Base-by-base conservation (phyloP, 495 filamentous ascomycete genomes). In the Daldinia grandis region DNA sequence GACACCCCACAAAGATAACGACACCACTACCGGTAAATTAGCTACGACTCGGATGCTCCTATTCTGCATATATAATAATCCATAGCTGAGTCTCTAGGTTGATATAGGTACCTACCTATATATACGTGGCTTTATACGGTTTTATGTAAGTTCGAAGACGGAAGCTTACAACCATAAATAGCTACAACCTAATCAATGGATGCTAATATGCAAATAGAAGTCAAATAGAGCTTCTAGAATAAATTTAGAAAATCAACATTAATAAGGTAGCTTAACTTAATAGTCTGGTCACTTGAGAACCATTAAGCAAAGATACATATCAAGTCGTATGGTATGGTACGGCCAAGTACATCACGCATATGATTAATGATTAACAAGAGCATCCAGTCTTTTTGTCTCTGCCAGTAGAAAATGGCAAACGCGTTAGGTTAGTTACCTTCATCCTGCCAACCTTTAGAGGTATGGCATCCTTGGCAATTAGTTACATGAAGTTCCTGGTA, bases 1-100 rank as follows among this genome's bases (percentile, higher is more conserved):
- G 47, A 73, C 27, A 58, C 64, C 64, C 69, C 64, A 35, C 64
- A 25, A 44, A 68, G 70, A 73, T 73, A 73, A 66, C 70, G 65
- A 40, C 55, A 73, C 55, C 49, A 53, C 5, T 30, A 17, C 49
- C 12, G 15, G 49, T n/a, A 30, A 2, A 53, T 6, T 30, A 53
- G 14, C 5, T 17, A 28, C 12, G 14, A 44, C 40, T 44, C 3
- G 19, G 5, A 17, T 8, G 15, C 17, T 44, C 17, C 40, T 17
- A 44, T 44, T 44, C 19, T 21, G 2, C 17, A 35, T 14, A 2
- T 35, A 35, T 35, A 35, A 5, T 1, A 12, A 33, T 12, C 33
- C 12, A 14, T 35, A 44, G 17, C 17, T 19, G 1, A 44, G 15
- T 44, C 10, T 35, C 33, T 12, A 4, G 33, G 10, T 14, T 35